Conservation (phyloP, 2,329 filamentous ascomycete species). For the Neopestalotiopsis sp. region DNA sequence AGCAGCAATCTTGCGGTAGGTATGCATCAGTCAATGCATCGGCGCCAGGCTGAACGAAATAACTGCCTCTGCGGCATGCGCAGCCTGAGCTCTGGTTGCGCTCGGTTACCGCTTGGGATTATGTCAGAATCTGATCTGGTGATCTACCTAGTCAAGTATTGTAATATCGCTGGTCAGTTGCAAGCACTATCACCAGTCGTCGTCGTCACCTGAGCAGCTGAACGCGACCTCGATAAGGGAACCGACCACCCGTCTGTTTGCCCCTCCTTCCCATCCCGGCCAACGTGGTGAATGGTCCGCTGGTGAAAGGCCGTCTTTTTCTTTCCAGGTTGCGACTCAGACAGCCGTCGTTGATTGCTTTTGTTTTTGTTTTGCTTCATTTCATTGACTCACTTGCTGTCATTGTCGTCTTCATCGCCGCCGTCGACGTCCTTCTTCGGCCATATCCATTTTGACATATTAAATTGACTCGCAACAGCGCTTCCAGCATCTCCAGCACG, state of each 20-base stretch:
- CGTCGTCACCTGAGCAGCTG: background rate
- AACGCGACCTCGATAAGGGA: background rate
- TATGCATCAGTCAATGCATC: no score
- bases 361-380: background rate
- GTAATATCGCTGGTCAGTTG: background rate
- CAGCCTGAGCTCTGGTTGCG: no score
- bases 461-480: background rate
- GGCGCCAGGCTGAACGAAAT: no score
- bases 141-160: background rate
- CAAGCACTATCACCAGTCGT: background rate
- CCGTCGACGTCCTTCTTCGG: background rate
- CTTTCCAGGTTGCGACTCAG: background rate
- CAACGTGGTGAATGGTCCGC: background rate
- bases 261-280: slow-evolving; percentile 16
- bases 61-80: no score
- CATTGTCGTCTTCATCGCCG: background rate
- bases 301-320: background rate
- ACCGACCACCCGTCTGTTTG: background rate
- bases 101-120: background rate
- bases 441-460: background rate
- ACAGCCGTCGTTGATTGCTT: background rate
- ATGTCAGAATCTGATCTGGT: background rate
- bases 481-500: background rate
- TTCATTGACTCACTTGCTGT: background rate
- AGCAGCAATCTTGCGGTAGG: no score